phyloP scores from a whole-genome alignment of 257 asterid genomes.

The Solanum appendiculatum region DNA sequence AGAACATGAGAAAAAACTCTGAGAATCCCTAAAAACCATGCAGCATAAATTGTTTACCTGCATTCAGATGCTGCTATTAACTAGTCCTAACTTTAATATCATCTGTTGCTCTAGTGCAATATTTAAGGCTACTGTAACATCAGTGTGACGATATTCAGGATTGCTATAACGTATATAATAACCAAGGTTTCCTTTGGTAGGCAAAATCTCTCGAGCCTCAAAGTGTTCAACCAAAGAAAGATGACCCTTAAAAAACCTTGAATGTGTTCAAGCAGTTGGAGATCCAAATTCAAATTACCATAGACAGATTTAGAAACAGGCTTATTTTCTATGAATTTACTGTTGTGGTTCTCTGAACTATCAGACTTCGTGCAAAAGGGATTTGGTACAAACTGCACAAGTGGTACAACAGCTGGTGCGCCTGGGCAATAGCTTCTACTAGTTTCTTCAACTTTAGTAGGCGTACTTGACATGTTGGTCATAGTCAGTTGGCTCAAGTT shows the following conservation, averaged over 20 bases:
- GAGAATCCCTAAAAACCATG: background rate
- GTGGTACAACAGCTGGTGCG: conserved; percentile 10
- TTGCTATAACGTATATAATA: background rate
- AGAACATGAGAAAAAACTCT: background rate
- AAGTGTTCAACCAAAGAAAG: background rate
- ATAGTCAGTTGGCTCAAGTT: conserved; percentile 1
- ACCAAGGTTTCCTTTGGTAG: background rate
- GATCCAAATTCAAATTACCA: background rate
- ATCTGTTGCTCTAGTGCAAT: background rate
- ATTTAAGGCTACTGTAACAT: background rate
- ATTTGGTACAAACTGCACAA: conserved; percentile 19
- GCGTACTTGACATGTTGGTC: conserved; percentile 8
- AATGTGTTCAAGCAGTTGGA: background rate
- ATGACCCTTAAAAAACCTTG: background rate
- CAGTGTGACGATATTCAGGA: background rate
- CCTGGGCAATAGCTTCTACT: background rate
- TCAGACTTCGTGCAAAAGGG: conserved; percentile 3
- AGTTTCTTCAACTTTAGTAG: background rate
- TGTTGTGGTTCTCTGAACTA: conserved; percentile 2
- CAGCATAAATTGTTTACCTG: conserved; percentile 22
- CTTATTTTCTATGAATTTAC: too few relatives aligned
- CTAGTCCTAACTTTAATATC: background rate
- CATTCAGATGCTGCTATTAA: conserved; percentile 27
- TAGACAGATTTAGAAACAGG: background rate
- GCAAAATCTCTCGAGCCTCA: background rate